phyloP scores from a whole-genome alignment of 2,329 filamentous ascomycete species.

The Nothophoma quercina region DNA sequence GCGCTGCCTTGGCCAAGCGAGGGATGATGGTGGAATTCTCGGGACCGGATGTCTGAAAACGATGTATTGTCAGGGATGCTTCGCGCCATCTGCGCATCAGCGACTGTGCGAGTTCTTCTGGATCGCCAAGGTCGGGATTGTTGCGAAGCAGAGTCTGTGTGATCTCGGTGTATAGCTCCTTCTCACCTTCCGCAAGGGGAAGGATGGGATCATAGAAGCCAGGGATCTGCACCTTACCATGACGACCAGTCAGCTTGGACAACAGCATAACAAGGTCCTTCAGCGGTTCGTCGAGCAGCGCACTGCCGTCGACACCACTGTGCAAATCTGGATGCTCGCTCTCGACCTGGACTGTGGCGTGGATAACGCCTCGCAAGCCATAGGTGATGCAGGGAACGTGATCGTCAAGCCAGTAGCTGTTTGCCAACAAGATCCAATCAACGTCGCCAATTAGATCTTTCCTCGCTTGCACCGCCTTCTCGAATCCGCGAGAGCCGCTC shows the following conservation, averaged over 20 bases:
- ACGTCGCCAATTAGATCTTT: constrained; percentile 87
- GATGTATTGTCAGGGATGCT: constrained; percentile 91
- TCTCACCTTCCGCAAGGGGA: constrained; percentile 76
- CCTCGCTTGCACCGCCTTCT: constrained; percentile 78
- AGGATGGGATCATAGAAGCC: constrained; percentile 88
- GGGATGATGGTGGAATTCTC: constrained; percentile 90
- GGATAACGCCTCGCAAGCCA: constrained; percentile 89
- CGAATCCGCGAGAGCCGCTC: constrained; percentile 89
- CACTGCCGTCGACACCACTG: constrained; percentile 94
- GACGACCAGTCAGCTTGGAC: constrained; percentile 79
- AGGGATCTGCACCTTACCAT: constrained; percentile 84
- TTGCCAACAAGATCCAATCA: constrained; percentile 93
- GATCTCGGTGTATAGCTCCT: constrained; percentile 84
- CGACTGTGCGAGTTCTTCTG: constrained; percentile 77
- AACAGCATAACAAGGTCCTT: constrained; percentile 89
- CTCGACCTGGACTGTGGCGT: constrained; percentile 88
- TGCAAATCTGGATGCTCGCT: constrained; percentile 89
- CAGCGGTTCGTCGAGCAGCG: constrained; percentile 86
- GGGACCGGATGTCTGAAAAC: constrained; percentile 89
- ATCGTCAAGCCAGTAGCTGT: constrained; percentile 98
- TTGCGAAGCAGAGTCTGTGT: constrained; percentile 76
- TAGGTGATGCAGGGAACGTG: constrained; percentile 95
- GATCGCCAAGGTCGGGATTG: constrained; percentile 69
- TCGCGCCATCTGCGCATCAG: constrained; percentile 96
- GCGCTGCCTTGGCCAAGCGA: constrained; percentile 82